Evolutionary conservation across 1,139 yeast genomes (phyloP), one percentile per base, ranked within the genome.

Genomic region (Spathaspora sp.): DNA sequence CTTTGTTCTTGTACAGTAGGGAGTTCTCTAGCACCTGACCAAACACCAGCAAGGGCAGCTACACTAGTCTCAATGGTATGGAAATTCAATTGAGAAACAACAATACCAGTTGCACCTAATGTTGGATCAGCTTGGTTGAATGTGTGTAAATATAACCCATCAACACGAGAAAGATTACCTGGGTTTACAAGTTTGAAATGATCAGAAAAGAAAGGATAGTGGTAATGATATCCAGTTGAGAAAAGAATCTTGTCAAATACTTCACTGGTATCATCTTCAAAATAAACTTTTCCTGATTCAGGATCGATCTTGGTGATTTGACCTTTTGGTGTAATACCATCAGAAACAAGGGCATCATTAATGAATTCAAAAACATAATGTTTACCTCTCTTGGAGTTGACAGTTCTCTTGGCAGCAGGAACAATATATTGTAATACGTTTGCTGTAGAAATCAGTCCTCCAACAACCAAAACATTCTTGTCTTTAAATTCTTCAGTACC

Each of bases 361-460:
- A 68, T 62, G 61, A 67, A 67, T 9, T 54, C 57, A 49, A 64
- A 67, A 9, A 66, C 59, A 27, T 57, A 55, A 45, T 67, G 64
- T 6, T 58, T 55, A 1, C 68, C 63, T 42, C 71, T 59, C 48
- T 76, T 64, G 6, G 81, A 64, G 11, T 74, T 63, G 5, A 63
- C 60, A 5, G 68, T 65, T n/a, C 64, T 54, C 41, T 66, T 67
- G 3, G 73, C 77, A 6, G 67, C 60, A 1, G 80, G 80, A 17
- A 65, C 61, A 11, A 76, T 57, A 49, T 80, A 78, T 53, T 80
- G 83, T 15, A 77, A 61, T n/a, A 78, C 58, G 57, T 80, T 82
- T 27, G 75, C 66, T 3, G 82, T 74, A 53, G 79, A 72, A 37
- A 79, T 65, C 36, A 79, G 71, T 0, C 81, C 78, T 2, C 84